These are phyloP conservation scores for Leccinum olivaceopallidum DNA, from an alignment of 768 basidiomycete genomes.

Conservation along the genomic window DNA sequence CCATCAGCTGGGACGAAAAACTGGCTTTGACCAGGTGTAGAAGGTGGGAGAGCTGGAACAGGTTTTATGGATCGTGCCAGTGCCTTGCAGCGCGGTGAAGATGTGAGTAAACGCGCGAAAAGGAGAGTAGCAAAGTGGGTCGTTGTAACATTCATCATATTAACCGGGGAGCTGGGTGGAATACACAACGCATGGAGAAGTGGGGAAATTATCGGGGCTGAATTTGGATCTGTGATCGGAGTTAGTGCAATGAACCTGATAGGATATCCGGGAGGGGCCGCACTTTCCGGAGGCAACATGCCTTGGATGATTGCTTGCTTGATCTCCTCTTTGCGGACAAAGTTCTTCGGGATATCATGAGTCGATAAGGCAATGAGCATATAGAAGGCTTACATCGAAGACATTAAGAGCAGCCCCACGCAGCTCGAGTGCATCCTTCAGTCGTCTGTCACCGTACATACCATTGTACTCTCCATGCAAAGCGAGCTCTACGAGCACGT, in stretches of 20 bases:
- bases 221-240: constrained; percentile 25
- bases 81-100: constrained; percentile 61
- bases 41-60: constrained; percentile 34
- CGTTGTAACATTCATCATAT: constrained; percentile 56
- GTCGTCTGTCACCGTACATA: constrained; percentile 53
- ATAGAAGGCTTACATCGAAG: constrained; percentile 67
- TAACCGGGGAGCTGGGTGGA: constrained; percentile 60
- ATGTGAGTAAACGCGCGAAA: constrained; percentile 77
- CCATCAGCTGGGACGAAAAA: constrained; percentile 84
- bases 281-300: constrained; percentile 66
- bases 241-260: neutral
- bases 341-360: constrained; percentile 50
- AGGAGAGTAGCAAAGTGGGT: constrained; percentile 76
- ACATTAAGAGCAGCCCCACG: constrained; percentile 75
- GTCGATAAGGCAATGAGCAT: neutral
- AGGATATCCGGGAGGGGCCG: neutral
- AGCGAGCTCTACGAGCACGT: constrained; percentile 78
- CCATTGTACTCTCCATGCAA: constrained; percentile 89
- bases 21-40: constrained; percentile 35
- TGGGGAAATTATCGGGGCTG: constrained; percentile 56
- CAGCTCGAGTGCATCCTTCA: constrained; percentile 69
- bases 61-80: constrained; percentile 68
- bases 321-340: constrained; percentile 73
- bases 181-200: constrained; percentile 68
- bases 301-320: constrained; percentile 66